Base-by-base conservation (phyloP, 2,329 filamentous ascomycete species). In the Paecilomyces fulvus region DNA sequence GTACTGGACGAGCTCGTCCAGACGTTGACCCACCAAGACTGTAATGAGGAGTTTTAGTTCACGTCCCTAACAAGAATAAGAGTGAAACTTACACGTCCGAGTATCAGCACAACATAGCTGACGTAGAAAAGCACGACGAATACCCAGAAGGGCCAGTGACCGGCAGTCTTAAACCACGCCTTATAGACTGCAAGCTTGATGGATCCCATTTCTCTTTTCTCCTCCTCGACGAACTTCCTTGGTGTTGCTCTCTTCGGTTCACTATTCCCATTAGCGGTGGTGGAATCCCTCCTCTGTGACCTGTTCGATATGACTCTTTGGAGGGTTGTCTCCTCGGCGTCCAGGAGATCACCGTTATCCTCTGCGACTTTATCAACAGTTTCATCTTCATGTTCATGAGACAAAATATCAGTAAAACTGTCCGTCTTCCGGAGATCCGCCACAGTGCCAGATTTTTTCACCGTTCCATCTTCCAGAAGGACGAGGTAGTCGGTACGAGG, bases 191-290 rank as follows among this genome's bases (percentile, higher is more conserved):
- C 77, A 21, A 77, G 77, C 62, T 86, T 86, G 30, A 92, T 83
- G 4, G 84, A 80, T 1, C 89, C 89, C 54, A 81, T 80, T 66
- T 90, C 87, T 56, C 85, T 81, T n/a, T 75, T 76, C 69, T 94
- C 89, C 2, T 90, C 88, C 65, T 90, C 85, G 25, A 89, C 82
- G 61, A 92, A 92, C 68, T 90, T 87, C 61, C 84, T 84, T 0
- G 83, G 79, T 5, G 69, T 57, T 3, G 62, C 57, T 4, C 72
- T 70, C 49, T 69, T 69, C 65, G 81, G 50, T 58, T 56, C 37
- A 21, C 62, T 59, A 58, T 63, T 58, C 50, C 65, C 56, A 48
- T 59, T 55, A 17, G 50, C 55, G 10, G 23, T 49, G 55, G 54
- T 58, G 4, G 33, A 43, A n/a, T 43, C 33, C 53, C 56, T 28